These are phyloP conservation scores for Suhomyces kilbournensis DNA, from an alignment of 805 yeast genomes.

Conservation along the genomic window DNA sequence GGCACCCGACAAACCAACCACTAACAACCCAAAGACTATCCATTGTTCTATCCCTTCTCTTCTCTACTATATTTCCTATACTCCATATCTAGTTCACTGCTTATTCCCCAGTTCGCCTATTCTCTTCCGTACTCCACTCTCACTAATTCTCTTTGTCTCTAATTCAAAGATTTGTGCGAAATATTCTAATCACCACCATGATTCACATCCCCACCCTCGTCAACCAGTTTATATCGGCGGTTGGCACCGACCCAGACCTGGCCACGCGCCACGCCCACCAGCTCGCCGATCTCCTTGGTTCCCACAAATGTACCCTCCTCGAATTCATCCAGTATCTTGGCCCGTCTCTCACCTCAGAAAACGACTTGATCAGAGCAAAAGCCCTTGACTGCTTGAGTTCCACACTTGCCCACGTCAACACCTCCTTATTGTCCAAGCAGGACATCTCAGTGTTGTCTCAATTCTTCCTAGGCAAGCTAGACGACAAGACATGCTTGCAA, in stretches of 20 bases:
- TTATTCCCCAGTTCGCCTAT: no score
- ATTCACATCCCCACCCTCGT: conserved; percentile 26
- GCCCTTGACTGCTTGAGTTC: conserved; percentile 41
- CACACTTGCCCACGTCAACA: conserved; percentile 26
- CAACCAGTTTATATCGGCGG: conserved; percentile 36
- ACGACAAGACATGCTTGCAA: conserved; percentile 54
- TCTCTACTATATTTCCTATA: no score
- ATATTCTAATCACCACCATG: not conserved
- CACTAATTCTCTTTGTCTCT: no score
- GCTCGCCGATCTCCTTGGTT: conserved; percentile 21
- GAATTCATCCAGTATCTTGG: conserved; percentile 59
- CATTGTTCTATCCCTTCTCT: no score
- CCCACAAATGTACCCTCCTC: conserved; percentile 36
- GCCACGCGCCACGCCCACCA: conserved; percentile 15
- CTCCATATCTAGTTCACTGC: no score
- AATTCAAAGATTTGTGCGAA: no score
- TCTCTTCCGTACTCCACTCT: no score
- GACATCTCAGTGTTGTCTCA: conserved; percentile 50
- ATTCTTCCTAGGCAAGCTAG: conserved; percentile 65
- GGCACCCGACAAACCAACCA: no score
- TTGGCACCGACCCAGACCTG: conserved; percentile 22
- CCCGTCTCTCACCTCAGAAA: conserved; percentile 60
- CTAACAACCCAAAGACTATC: no score
- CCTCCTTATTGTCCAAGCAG: conserved; percentile 29
- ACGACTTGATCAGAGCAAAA: conserved; percentile 48